Evolutionary conservation across 768 basidiomycete species (phyloP), one percentile per base, ranked within the genome.

Genomic region (Agrocybe praecox): DNA sequence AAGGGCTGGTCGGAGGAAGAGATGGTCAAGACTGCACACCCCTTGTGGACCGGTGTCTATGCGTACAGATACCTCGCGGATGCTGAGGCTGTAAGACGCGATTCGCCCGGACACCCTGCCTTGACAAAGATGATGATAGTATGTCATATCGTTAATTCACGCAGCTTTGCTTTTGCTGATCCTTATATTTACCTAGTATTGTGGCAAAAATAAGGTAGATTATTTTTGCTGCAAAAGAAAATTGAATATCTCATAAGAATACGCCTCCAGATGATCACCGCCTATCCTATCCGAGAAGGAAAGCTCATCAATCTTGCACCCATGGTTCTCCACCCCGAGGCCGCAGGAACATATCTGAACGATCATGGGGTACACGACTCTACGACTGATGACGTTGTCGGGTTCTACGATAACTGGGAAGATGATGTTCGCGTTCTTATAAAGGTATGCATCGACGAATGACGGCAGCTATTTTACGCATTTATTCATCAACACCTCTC

Each of bases 271-370:
- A 81, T 81, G 65, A 62, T 86, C 40, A 73, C 88, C 8, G 77
- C 75, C 3, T 88, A 88, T 64, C 79, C 85, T 0, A 81, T 89
- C 18, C 74, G 80, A 2, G 73, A 74, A 34, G 85, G 85, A 8
- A 77, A 73, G 53, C 66, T 76, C 50, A 70, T 90, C 63, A 89
- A 87, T 61, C 74, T 87, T 49, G 85, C 78, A 9, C 82, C 82
- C 0, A 84, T 85, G 59, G 70, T 67, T 17, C 65, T 76, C 22
- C 69, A 73, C n/a, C 76, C 76, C 53, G 79, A 82, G 24, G 74
- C 78, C 15, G 79, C 86, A 61, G 71, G 74, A 49, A 81, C 81
- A 0, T 60, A 64, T 7, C 80, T 73, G 53, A 67, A 76, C 12
- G 79, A 76, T 0, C 74, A 79, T 14, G 82, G 80, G 80, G 75